These are phyloP conservation scores for Agapanthus africanus DNA, from an alignment of 106 monocot genomes.

Conservation along the genomic window DNA sequence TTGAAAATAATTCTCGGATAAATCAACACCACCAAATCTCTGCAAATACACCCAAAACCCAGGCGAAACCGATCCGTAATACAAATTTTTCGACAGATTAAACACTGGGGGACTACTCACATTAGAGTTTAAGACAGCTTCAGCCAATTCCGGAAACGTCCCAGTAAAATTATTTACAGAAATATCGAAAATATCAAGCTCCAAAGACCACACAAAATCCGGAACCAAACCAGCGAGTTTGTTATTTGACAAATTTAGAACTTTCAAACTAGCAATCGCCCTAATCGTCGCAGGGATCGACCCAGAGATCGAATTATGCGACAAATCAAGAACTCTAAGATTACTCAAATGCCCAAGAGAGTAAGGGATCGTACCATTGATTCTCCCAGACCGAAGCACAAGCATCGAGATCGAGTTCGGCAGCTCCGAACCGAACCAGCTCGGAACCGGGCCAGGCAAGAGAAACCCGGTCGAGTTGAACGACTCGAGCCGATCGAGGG, in stretches of 20 bases:
- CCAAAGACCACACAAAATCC: constrained; percentile 2
- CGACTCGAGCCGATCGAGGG: constrained; percentile 26
- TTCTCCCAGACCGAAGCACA: constrained; percentile 26
- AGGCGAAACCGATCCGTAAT: constrained; percentile 35
- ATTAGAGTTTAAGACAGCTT: background rate
- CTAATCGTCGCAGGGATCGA: constrained; percentile 13
- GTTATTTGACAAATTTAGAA: constrained; percentile 25
- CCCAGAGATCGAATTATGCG: constrained; percentile 28
- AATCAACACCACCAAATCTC: constrained; percentile 32
- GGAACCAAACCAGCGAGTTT: constrained; percentile 35
- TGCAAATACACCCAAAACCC: constrained; percentile 8
- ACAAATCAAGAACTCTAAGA: constrained; percentile 22
- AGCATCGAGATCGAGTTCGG: constrained; percentile 22
- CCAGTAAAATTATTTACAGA: constrained; percentile 37
- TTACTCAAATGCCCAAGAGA: constrained; percentile 14
- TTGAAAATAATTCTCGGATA: constrained; percentile 69
- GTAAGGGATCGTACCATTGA: constrained; percentile 36
- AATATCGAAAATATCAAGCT: constrained; percentile 19
- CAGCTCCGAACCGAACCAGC: constrained; percentile 46
- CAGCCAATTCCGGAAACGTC: constrained; percentile 16
- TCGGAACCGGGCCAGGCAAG: constrained; percentile 52
- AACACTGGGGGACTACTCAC: constrained; percentile 13
- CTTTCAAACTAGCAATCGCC: background rate
- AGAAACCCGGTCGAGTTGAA: constrained; percentile 47
- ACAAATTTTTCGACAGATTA: constrained; percentile 55